phyloP scores from a whole-genome alignment of 2,329 filamentous ascomycete species.

The Fusarium coicis region DNA sequence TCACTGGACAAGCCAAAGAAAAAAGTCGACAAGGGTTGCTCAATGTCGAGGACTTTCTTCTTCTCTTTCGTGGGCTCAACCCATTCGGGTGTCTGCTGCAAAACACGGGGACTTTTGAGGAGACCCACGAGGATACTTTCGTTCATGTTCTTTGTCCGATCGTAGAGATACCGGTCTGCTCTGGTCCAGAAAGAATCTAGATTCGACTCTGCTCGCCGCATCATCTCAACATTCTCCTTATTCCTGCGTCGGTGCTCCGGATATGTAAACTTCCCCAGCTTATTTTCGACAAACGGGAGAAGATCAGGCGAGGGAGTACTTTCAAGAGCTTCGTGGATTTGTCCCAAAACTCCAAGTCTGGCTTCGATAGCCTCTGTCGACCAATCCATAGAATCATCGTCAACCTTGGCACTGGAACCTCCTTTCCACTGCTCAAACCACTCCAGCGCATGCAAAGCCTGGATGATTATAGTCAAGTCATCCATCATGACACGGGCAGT shows the following conservation, averaged over 20 bases:
- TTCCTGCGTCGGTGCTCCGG: background rate
- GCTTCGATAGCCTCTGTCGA: background rate
- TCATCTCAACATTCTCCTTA: background rate
- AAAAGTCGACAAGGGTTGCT: background rate
- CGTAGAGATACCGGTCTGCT: background rate
- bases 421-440: background rate
- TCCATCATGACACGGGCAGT: background rate
- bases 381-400: background rate
- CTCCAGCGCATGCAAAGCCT: background rate
- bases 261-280: background rate
- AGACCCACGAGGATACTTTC: background rate
- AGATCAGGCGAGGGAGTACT: background rate
- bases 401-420: background rate
- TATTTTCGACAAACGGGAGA: background rate
- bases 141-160: background rate
- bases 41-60: background rate
- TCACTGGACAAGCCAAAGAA: background rate
- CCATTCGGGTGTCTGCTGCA: background rate
- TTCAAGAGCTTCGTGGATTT: background rate
- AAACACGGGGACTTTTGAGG: background rate
- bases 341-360: background rate
- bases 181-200: background rate
- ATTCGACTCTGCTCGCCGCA: background rate
- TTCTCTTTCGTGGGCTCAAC: background rate
- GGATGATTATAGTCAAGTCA: background rate